Conservation (phyloP, 495 filamentous ascomycete genomes). For the Lasiosphaeria hispida region DNA sequence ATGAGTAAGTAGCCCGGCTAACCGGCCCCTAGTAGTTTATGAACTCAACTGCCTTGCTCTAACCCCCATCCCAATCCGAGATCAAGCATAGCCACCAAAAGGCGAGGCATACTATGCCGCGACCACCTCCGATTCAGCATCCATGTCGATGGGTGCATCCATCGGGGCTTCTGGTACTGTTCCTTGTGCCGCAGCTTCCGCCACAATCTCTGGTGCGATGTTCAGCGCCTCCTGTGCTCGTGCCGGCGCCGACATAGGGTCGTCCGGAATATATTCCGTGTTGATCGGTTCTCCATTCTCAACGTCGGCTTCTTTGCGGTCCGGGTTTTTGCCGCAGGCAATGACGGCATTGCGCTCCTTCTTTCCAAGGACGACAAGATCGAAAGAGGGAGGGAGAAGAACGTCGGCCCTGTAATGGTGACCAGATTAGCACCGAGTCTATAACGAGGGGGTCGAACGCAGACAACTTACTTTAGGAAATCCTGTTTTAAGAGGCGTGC, state of each 20-base stretch:
- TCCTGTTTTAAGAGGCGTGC: slow-evolving; percentile 61
- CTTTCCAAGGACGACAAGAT: slow-evolving; percentile 45
- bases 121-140: not conserved
- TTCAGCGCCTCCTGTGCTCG: not conserved
- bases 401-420: slow-evolving; percentile 25
- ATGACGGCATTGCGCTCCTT: slow-evolving; percentile 47
- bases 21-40: not conserved
- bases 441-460: not conserved
- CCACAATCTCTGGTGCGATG: slow-evolving; percentile 7
- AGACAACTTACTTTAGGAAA: slow-evolving; percentile 53
- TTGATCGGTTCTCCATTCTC: slow-evolving; percentile 31
- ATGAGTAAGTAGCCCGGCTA: not conserved
- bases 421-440: not conserved
- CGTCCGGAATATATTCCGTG: slow-evolving; percentile 21
- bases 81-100: not conserved
- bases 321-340: slow-evolving; percentile 41
- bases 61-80: too few relatives aligned
- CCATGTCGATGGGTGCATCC: slow-evolving; percentile 2
- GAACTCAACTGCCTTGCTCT: not conserved
- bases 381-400: slow-evolving; percentile 47
- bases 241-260: not conserved
- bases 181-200: slow-evolving; percentile 1
- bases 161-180: not conserved
- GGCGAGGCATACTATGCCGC: slow-evolving; percentile 9
- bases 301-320: slow-evolving; percentile 43